Base-by-base conservation (phyloP, 352 stramenopile species). In the Pythium pyrilobum region DNA sequence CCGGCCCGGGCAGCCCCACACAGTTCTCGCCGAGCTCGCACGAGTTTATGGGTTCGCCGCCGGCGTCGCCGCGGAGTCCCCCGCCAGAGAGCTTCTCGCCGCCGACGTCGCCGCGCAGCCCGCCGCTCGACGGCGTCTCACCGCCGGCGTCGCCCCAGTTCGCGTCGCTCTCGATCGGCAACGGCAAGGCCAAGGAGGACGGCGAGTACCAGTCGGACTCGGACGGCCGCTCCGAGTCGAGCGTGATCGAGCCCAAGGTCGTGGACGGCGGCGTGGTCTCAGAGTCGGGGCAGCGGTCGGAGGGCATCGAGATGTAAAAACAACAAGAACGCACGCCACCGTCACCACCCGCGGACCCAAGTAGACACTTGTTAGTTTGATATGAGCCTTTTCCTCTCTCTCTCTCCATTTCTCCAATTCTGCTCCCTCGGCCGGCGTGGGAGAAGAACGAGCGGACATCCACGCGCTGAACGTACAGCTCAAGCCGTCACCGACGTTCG, bases 271-370 rank as follows among this genome's bases (percentile, higher is more conserved):
- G 59, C 48, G 43, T 60, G 10, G 56, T 86, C 44, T 79, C 71
- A 16, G 64, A 63, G 20, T 76, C 68, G 27, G 81, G 78, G 53
- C 48, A 77, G 33, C 64, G 62, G 52, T 84, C 74, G 29, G 74
- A 77, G 43, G 81, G 81, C 44, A 86, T 91, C 56, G 64, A 75
- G 36, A 91, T 91, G 76, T 91, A 47, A 67, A 74, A 75, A 71
- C 48, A 36, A 52, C 28, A 45, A 33, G 53, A 32, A 23, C 45
- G n/a, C n/a, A n/a, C n/a, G 24, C 15, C 40, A 16, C 40, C 16
- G 10, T 33, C 16, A 5, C 42, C n/a, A n/a, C 49, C 18, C 20
- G 18, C 6, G 43, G 47, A 40, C 42, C 48, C 36, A 23, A 31
- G 13, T 46, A 62, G 43, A 64, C 59, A 43, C 44, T 64, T 24